Base-by-base conservation (phyloP, 306 rosid genomes). In the Abrus pulchellus region DNA sequence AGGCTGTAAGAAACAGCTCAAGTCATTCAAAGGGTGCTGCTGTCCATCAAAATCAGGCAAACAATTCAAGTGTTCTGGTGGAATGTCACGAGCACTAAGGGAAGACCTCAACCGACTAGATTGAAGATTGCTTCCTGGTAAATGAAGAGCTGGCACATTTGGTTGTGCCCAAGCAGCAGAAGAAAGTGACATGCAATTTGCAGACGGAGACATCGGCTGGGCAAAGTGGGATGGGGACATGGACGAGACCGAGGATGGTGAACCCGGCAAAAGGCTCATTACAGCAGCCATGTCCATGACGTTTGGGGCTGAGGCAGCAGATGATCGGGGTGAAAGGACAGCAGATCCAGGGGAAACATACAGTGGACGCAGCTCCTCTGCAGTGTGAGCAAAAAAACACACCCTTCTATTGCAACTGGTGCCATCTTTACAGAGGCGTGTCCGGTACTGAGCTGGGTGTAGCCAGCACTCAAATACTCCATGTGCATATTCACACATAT, bases 391-490 rank as follows among this genome's bases (percentile, higher is more conserved):
- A 68, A 94, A 94, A 48, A 94, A 94, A 76, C 98, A 94, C 47
- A 94, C 98, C 80, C 93, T 83, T 62, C 97, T 72, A 66, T 90
- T 85, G 82, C 98, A 94, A 72, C 88, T 85, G 2, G 91, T 85
- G 0, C 97, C 95, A 83, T 94, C 98, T 78, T 94, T 92, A 78
- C 98, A 94, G 6, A 90, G 95, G 7, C 95, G 91, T 1, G 98
- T 92, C 9, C 98, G 85, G 55, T 94, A 94, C 62, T 90, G 98
- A 57, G 94, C 98, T 8, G 98, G 98, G 77, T 94, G 98, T n/a
- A 93, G 91, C 98, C 98, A 93, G 86, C 97, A 88, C 63, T 93
- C 98, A 48, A 93, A 93, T 57, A 94, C 97, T 9, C 98, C 98
- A 72, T 94, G 98, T 52, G 97, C 98, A 89, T 89, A 94, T 72